Percentiles rank a stretch among this genome's conserved stretches.
Evolutionary conservation across 1,139 yeast species (phyloP).

Genomic region (Geotrichum phurueaensis): DNA sequence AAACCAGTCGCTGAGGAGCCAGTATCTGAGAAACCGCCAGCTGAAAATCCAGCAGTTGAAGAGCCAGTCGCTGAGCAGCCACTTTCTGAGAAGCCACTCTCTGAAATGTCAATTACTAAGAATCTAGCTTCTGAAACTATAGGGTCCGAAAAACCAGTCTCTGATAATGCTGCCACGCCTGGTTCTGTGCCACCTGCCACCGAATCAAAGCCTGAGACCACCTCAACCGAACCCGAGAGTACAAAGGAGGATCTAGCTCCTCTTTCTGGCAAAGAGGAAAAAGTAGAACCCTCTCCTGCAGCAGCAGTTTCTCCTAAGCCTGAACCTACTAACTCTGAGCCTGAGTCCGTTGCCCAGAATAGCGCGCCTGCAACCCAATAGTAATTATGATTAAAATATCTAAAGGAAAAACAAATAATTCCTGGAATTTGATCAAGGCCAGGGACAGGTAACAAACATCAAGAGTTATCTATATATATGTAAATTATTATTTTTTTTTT

Average conservation of each 20-base stretch:
- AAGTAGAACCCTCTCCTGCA: background rate
- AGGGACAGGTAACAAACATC: no score
- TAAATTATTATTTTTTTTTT: no score
- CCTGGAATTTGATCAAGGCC: no score
- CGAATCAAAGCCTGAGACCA: background rate
- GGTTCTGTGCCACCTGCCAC: background rate
- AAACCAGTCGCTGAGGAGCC: background rate
- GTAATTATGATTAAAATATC: no score
- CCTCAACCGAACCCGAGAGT: background rate
- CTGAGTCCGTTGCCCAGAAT: background rate
- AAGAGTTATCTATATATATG: no score
- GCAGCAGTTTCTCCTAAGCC: background rate
- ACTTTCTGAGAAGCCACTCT: background rate
- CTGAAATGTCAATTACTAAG: background rate
- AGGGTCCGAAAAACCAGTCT: background rate
- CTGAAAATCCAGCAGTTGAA: background rate
- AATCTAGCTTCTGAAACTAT: background rate
- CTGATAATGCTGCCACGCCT: background rate
- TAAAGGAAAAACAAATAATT: no score
- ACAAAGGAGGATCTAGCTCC: conserved; percentile 26
- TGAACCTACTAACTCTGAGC: conserved; percentile 2
- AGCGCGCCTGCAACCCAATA: no score
- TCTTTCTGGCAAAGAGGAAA: conserved; percentile 34
- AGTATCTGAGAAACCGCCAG: background rate
- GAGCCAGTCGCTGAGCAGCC: background rate